Evolutionary conservation across 805 yeast species (phyloP).

Genomic region (Pichia thaimueangensis): DNA sequence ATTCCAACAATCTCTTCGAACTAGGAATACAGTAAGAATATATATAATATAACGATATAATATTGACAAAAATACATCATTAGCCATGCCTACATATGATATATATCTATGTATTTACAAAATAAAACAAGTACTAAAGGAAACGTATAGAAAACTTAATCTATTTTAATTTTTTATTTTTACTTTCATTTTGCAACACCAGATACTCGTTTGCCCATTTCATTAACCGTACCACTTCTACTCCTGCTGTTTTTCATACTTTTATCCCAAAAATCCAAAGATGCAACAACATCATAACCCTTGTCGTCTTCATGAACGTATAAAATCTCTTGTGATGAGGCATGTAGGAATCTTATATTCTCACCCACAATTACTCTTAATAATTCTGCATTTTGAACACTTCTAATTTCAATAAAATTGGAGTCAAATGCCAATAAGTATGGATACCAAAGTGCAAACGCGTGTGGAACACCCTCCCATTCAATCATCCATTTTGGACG

Average conservation of each 20-base stretch:
- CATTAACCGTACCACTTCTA: slow-evolving; percentile 5
- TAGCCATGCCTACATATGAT: too few species aligned
- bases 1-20: too few species aligned
- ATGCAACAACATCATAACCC: slow-evolving; percentile 88
- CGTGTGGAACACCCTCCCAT: slow-evolving; percentile 96
- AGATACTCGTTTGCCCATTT: background rate
- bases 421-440: slow-evolving; percentile 86
- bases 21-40: too few species aligned
- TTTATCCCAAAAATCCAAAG: slow-evolving; percentile 80
- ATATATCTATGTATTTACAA: too few species aligned
- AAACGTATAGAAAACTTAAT: too few species aligned
- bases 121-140: too few species aligned
- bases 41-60: too few species aligned
- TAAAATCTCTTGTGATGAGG: slow-evolving; percentile 86
- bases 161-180: too few species aligned
- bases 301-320: slow-evolving; percentile 87
- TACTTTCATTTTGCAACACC: too few species aligned
- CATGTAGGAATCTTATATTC: slow-evolving; percentile 81
- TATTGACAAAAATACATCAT: too few species aligned
- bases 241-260: slow-evolving; percentile 23
- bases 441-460: slow-evolving; percentile 91
- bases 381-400: slow-evolving; percentile 80
- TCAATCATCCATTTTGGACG: slow-evolving; percentile 88
- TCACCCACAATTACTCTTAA: slow-evolving; percentile 89
- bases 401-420: slow-evolving; percentile 85